Percentiles rank a stretch among this genome's conserved stretches.
These are phyloP conservation scores for Kodamaea sp. DNA, from an alignment of 1,139 yeast species.

Conservation along the genomic window DNA sequence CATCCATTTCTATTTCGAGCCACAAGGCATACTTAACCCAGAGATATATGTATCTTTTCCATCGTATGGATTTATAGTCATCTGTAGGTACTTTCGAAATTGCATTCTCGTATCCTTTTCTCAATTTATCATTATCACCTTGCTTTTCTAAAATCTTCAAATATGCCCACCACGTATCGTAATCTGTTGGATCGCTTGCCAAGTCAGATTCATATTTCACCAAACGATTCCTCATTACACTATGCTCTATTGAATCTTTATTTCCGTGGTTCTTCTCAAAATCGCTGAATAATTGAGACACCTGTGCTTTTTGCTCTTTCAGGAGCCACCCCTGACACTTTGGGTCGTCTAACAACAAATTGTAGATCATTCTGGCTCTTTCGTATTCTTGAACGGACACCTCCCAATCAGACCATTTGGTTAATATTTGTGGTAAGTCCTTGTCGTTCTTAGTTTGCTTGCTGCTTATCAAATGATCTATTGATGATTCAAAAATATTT, in stretches of 20 bases:
- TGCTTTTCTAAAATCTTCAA: constrained; percentile 28
- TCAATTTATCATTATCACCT: constrained; percentile 4
- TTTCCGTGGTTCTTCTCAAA: constrained; percentile 71
- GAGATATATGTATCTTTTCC: constrained; percentile 70
- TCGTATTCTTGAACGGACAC: constrained; percentile 60
- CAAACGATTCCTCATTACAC: constrained; percentile 55
- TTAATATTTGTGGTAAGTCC: constrained; percentile 29
- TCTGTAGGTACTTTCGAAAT: constrained; percentile 36
- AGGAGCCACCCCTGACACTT: constrained; percentile 34
- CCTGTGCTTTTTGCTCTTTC: constrained; percentile 32
- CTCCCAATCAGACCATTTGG: constrained; percentile 76
- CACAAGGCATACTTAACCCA: constrained; percentile 70
- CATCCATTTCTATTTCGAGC: constrained; percentile 53
- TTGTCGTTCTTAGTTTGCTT: constrained; percentile 14
- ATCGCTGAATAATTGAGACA: constrained; percentile 52
- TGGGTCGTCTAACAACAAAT: constrained; percentile 46
- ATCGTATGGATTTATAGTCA: constrained; percentile 41
- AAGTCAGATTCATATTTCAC: constrained; percentile 54
- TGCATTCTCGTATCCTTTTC: constrained; percentile 46
- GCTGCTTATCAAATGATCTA: constrained; percentile 49
- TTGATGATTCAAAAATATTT: constrained; percentile 66
- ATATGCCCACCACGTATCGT: constrained; percentile 83
- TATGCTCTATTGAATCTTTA: constrained; percentile 51
- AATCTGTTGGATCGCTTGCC: constrained; percentile 52
- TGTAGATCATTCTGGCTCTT: constrained; percentile 65